phyloP scores from a whole-genome alignment of 371 early-diverging fungal species.

The Apophysomyces trapeziformis region DNA sequence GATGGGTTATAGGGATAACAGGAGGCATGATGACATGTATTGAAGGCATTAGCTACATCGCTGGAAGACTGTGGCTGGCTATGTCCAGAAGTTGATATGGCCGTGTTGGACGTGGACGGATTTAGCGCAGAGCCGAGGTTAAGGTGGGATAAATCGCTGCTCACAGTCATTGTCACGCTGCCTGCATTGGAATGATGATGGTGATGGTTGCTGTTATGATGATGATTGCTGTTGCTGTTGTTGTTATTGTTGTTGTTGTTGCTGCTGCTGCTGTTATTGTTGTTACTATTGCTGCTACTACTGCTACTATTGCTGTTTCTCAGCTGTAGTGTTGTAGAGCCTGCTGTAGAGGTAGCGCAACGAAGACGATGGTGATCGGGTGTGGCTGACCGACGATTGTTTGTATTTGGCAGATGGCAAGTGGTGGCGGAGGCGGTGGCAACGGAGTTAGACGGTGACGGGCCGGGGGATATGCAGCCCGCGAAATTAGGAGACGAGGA shows the following conservation, averaged over 20 bases:
- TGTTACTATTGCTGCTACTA: conserved; percentile 14
- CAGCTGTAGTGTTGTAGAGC: conserved; percentile 16
- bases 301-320: conserved; percentile 12
- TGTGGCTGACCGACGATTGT: conserved; percentile 36
- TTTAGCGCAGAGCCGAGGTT: conserved; percentile 14
- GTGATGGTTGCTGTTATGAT: too few species aligned
- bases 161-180: conserved; percentile 13
- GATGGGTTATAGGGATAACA: conserved; percentile 20
- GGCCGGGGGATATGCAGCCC: conserved; percentile 16
- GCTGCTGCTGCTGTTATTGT: background rate
- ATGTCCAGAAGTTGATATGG: conserved; percentile 13
- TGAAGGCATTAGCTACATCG: conserved; percentile 8
- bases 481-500: conserved; percentile 22
- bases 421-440: conserved; percentile 19
- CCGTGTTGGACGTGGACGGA: conserved; percentile 9
- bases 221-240: too few species aligned
- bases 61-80: conserved; percentile 13
- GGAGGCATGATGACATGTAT: conserved; percentile 18
- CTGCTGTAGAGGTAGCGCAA: conserved; percentile 19
- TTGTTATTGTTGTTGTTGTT: too few species aligned
- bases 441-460: conserved; percentile 25
- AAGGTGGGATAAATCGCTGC: conserved; percentile 25
- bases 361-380: conserved; percentile 36
- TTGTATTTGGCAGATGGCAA: conserved; percentile 13
- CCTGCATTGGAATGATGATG: background rate